Base-by-base conservation (phyloP, 1,139 yeast genomes). In the Kodamaea fungicola region DNA sequence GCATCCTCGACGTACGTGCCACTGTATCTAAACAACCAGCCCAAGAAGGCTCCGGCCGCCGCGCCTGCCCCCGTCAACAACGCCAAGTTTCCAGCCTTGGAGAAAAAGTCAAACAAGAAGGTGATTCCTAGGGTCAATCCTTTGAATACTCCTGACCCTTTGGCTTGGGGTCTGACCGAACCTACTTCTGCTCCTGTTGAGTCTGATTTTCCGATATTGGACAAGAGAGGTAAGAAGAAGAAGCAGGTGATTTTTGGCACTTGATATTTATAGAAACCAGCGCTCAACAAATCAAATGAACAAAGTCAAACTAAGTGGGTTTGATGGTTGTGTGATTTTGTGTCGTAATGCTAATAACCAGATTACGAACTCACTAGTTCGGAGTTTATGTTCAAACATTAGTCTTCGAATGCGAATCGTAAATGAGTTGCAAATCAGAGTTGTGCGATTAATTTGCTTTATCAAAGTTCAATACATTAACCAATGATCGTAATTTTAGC, bases 61-160 rank as follows among this genome's bases (percentile, higher is more conserved):
- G 46, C 49, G 27, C 46, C 34, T 37, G 21, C 33, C 29, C 8
- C 9, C 9, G 12, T 7, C n/a, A 7, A 4, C 28, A 22, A 22
- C 10, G 33, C 53, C 12, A 67, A 66, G 42, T 71, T 69, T 42
- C 76, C 76, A 1, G 62, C 68, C 2, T 58, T 71, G 35, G 66
- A 61, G 38, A 64, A 63, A 52, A 69, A 68, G 43, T 19, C 31
- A 8, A 49, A 49, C 4, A 68, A 66, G 44, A 63, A 55, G 40
- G 50, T 51, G 3, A 62, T 70, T 33, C 75, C 75, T 1, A 52
- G 72, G 34, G 75, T 70, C 2, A 69, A 65, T 34, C 69, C 68
- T 3, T 47, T 61, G 3, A 47, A 51, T 12, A 43, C 54, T 8
- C 45, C 54, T 2, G 61, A 57, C 38, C 59, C 64, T 1, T 42